A percentile compares a stretch with the other conserved stretches of the same genome.
Conservation (phyloP, 2,329 filamentous ascomycete genomes). For the Arthrobotrys iridis region DNA sequence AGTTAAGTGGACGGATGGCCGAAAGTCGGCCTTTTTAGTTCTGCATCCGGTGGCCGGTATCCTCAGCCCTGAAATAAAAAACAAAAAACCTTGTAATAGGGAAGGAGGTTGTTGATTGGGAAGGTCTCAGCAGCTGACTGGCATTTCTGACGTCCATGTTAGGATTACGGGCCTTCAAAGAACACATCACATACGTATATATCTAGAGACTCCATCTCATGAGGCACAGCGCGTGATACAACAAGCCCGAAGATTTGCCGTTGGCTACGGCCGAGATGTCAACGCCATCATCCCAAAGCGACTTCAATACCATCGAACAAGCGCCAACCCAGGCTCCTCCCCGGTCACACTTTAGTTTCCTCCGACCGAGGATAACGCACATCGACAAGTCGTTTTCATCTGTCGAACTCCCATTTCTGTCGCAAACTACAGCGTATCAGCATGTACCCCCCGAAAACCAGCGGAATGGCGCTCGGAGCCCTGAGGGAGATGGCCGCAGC, state of each 20-base stretch:
- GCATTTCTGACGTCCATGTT: background rate
- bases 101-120: too few species aligned
- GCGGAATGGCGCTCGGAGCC: conserved; percentile 15
- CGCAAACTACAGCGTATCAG: conserved; percentile 20
- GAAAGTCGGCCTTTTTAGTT: too few species aligned
- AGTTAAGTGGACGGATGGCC: too few species aligned
- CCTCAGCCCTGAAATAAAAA: too few species aligned
- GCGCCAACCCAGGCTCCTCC: conserved; percentile 17
- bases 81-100: too few species aligned
- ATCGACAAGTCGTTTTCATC: conserved; percentile 26
- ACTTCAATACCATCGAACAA: conserved; percentile 10
- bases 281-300: background rate
- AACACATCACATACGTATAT: background rate
- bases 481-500: conserved; percentile 28
- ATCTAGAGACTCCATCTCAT: background rate
- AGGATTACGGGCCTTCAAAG: too few species aligned
- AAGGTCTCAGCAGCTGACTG: background rate
- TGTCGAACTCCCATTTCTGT: conserved; percentile 32
- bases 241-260: background rate
- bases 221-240: background rate
- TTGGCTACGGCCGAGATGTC: conserved; percentile 10
- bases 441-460: conserved; percentile 11
- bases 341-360: conserved; percentile 23
- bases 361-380: conserved; percentile 31
- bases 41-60: too few species aligned